phyloP scores from a whole-genome alignment of 2,329 filamentous ascomycete genomes.

The Aspergillus clavatus region DNA sequence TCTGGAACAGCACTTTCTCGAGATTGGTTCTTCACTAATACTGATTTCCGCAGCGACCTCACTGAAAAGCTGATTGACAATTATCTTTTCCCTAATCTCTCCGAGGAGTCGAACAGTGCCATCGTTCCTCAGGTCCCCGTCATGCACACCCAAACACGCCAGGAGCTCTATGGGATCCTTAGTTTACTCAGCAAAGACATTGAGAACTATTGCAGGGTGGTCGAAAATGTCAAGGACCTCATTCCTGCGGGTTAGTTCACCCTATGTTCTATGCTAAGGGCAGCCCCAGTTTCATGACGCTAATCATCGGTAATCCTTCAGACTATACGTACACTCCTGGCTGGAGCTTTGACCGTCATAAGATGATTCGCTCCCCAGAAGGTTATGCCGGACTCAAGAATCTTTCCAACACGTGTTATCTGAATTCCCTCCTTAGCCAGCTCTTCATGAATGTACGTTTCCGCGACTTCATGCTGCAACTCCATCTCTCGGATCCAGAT shows the following conservation, averaged over 20 bases:
- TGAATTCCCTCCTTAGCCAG: constrained; percentile 91
- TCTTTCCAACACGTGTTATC: constrained; percentile 91
- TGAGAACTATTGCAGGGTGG: constrained; percentile 46
- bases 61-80: constrained; percentile 55
- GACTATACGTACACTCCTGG: constrained; percentile 59
- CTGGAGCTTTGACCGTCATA: constrained; percentile 59
- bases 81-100: constrained; percentile 61
- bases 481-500: constrained; percentile 52
- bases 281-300: constrained; percentile 14
- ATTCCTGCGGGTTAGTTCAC: constrained; percentile 47
- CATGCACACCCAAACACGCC: constrained; percentile 53
- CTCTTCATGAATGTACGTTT: constrained; percentile 94
- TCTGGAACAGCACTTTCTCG: background rate
- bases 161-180: constrained; percentile 58
- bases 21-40: too few species aligned
- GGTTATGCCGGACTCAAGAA: constrained; percentile 90
- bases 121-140: constrained; percentile 42
- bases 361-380: constrained; percentile 66
- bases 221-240: constrained; percentile 50
- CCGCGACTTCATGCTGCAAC: constrained; percentile 71
- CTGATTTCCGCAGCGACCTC: constrained; percentile 33
- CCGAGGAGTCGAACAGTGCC: constrained; percentile 24
- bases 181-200: constrained; percentile 51
- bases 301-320: constrained; percentile 17
- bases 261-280: constrained; percentile 18